Evolutionary conservation across 2,329 filamentous ascomycete species (phyloP), one percentile per base, ranked within the genome.

Genomic region (Corniculantispora saksenae): DNA sequence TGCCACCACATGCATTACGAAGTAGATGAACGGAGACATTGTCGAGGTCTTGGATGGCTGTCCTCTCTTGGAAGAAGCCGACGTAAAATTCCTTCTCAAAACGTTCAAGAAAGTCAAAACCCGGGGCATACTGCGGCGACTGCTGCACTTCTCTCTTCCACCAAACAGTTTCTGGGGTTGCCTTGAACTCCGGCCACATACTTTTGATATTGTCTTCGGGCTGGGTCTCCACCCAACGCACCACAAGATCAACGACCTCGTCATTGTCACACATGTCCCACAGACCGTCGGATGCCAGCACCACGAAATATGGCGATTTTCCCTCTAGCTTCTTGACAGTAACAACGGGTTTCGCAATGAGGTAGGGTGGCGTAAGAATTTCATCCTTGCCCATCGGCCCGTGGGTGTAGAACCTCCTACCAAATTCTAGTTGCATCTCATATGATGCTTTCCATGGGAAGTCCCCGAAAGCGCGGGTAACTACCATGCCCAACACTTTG

Each of bases 21-120:
- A 92, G 84, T 21, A 93, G 82, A 77, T 93, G 91, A 0, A 91
- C 92, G 0, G 91, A 91, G 10, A 84, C 90, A 70, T 94, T 93
- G 75, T 88, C 87, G 3, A 56, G 40, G 21, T 68, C 66, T 32
- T 66, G 38, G n/a, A 66, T 23, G 10, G 25, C 55, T 8, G 58
- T 55, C 48, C 58, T 63, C 23, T 65, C 58, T 6, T 63, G 15
- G 3, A 40, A 19, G 10, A 67, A 66, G 6, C 45, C 40, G 50
- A 63, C 54, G 15, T 65, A 63, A n/a, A 35, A 21, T 1, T 53
- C 50, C 13, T 64, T 64, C 27, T 40, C 23, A 13, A 23, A 57
- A 21, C 25, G 68, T 21, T 57, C 43, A 25, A 66, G 45, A 29
- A 65, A 62, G 35, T 62, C 43, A 35, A 62, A 27, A 1, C 51